A percentile compares a stretch with the other conserved stretches of the same genome.
Conservation (phyloP, 495 filamentous ascomycete genomes). For the Pyronema domesticum region DNA sequence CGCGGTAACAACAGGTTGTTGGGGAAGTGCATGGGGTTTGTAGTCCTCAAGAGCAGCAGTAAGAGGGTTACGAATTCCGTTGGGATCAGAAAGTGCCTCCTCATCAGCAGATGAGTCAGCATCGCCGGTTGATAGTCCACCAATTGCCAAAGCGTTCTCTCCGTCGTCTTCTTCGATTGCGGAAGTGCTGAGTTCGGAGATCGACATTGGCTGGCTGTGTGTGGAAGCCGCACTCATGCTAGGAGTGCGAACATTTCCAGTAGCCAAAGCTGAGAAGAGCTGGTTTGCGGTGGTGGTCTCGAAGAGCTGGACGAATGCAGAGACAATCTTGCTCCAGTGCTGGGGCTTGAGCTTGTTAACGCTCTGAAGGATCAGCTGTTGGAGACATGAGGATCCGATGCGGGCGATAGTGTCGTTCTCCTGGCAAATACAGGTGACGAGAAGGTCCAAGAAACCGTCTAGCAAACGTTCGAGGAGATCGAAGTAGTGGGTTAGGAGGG, state of each 20-base stretch:
- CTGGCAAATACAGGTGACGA: constrained; percentile 92
- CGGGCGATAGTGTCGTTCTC: constrained; percentile 97
- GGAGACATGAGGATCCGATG: constrained; percentile 93
- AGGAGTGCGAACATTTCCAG: constrained; percentile 31
- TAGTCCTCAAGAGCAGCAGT: constrained; percentile 69
- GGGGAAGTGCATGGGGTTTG: constrained; percentile 53
- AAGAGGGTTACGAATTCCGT: constrained; percentile 13
- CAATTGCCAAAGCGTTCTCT: constrained; percentile 44
- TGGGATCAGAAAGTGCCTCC: constrained; percentile 27
- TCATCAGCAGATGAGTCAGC: neutral
- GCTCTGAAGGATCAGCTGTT: constrained; percentile 89
- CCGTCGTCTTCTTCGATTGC: constrained; percentile 27
- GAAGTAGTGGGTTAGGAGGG: constrained; percentile 95
- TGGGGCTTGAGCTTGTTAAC: constrained; percentile 70
- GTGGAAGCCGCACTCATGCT: constrained; percentile 7
- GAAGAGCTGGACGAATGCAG: constrained; percentile 88
- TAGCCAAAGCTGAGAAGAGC: constrained; percentile 67
- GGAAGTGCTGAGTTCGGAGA: constrained; percentile 17
- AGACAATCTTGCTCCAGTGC: constrained; percentile 89
- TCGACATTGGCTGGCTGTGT: neutral
- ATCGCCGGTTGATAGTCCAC: constrained; percentile 30
- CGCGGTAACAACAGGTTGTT: constrained; percentile 80
- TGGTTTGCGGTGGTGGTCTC: constrained; percentile 85
- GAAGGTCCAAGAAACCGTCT: constrained; percentile 76
- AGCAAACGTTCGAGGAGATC: constrained; percentile 92